phyloP scores from a whole-genome alignment of 1,284 basidiomycete genomes.

The Ganoderma meredithae region DNA sequence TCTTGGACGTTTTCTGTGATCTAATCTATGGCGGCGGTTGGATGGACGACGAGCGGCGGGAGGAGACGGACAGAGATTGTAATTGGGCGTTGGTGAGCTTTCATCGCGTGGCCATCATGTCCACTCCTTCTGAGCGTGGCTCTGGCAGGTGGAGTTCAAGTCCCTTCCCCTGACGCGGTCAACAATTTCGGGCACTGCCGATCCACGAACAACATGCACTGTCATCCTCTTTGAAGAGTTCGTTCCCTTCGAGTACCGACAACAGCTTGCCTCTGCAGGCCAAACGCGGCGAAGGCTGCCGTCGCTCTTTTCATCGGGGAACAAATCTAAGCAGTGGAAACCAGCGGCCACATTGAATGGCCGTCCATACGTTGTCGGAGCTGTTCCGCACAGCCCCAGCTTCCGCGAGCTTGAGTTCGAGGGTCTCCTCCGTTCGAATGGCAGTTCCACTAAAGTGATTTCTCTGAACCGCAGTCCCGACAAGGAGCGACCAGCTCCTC shows the following conservation, averaged over 20 bases:
- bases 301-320: slow-evolving; percentile 44
- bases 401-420: slow-evolving; percentile 83
- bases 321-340: slow-evolving; percentile 70
- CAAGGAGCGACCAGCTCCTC: slow-evolving; percentile 31
- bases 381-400: slow-evolving; percentile 67
- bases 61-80: slow-evolving; percentile 82
- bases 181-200: slow-evolving; percentile 44
- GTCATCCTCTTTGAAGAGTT: slow-evolving; percentile 89
- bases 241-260: slow-evolving; percentile 85
- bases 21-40: slow-evolving; percentile 82
- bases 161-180: slow-evolving; percentile 58
- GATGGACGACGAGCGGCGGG: slow-evolving; percentile 77
- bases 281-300: slow-evolving; percentile 44
- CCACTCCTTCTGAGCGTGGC: slow-evolving; percentile 10
- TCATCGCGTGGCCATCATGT: background rate
- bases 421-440: slow-evolving; percentile 66
- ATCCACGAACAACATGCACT: slow-evolving; percentile 63
- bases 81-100: slow-evolving; percentile 88
- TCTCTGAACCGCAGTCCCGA: slow-evolving; percentile 47
- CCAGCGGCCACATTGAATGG: slow-evolving; percentile 80
- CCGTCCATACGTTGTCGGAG: slow-evolving; percentile 73
- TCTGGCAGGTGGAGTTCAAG: slow-evolving; percentile 81
- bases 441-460: slow-evolving; percentile 66
- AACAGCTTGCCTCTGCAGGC: slow-evolving; percentile 64
- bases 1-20: slow-evolving; percentile 89